Evolutionary conservation across 176 grass and related monocot species (phyloP).

Genomic region (Ananas comosus): DNA sequence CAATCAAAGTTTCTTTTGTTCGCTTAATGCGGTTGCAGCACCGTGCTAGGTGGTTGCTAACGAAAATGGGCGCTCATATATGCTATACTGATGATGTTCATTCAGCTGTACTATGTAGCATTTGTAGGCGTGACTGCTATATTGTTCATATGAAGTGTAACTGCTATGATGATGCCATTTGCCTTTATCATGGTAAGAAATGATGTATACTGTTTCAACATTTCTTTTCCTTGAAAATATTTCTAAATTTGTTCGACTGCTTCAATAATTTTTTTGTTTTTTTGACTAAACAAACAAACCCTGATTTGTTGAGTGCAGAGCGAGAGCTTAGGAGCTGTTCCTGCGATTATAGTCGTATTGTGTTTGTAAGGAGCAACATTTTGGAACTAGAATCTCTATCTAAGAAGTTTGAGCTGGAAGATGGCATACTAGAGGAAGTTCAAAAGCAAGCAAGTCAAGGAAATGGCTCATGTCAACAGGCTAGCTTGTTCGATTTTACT

Average conservation of each 20-base stretch:
- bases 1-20: slow-evolving; percentile 68
- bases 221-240: background rate
- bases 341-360: slow-evolving; percentile 41
- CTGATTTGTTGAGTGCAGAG: slow-evolving; percentile 36
- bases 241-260: background rate
- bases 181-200: slow-evolving; percentile 81
- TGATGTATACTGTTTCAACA: background rate
- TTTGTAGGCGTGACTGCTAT: slow-evolving; percentile 84
- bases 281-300: background rate
- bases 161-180: slow-evolving; percentile 69
- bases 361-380: slow-evolving; percentile 67
- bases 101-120: slow-evolving; percentile 46
- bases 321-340: slow-evolving; percentile 64
- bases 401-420: slow-evolving; percentile 49
- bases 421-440: slow-evolving; percentile 33
- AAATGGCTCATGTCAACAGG: slow-evolving; percentile 23
- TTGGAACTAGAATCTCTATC: slow-evolving; percentile 56
- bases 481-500: slow-evolving; percentile 3
- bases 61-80: slow-evolving; percentile 53
- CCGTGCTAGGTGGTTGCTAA: slow-evolving; percentile 33
- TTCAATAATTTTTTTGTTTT: background rate
- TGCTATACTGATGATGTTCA: slow-evolving; percentile 33
- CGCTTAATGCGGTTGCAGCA: slow-evolving; percentile 59
- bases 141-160: slow-evolving; percentile 57
- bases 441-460: slow-evolving; percentile 37